Conservation (phyloP, 2,329 filamentous ascomycete species). For the Xylariaceae sp. region DNA sequence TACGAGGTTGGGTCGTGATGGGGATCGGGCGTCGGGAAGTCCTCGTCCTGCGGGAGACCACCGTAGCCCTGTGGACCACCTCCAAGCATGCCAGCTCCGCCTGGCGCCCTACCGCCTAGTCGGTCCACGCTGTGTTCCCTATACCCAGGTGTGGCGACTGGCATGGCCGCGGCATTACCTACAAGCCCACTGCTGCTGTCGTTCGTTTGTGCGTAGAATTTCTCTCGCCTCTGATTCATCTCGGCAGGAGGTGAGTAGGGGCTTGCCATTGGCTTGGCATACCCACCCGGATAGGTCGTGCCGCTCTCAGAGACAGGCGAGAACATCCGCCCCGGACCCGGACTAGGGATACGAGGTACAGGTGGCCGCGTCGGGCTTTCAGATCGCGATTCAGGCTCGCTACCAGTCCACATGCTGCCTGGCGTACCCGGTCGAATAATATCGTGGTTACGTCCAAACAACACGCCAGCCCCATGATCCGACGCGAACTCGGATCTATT, state of each 20-base stretch:
- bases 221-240: conserved; percentile 38
- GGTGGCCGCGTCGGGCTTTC: conserved; percentile 43
- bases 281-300: conserved; percentile 24
- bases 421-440: conserved; percentile 60
- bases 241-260: conserved; percentile 26
- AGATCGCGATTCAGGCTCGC: conserved; percentile 44
- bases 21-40: conserved; percentile 29
- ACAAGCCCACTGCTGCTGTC: conserved; percentile 52
- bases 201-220: conserved; percentile 49
- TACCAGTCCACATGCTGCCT: conserved; percentile 44
- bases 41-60: conserved; percentile 52
- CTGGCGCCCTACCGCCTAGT: conserved; percentile 20
- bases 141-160: conserved; percentile 35
- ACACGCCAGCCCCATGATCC: conserved; percentile 74
- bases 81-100: conserved; percentile 46
- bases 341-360: conserved; percentile 27
- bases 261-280: conserved; percentile 22
- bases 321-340: conserved; percentile 21
- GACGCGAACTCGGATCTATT: conserved; percentile 83
- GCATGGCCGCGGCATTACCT: conserved; percentile 48
- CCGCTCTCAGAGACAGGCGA: conserved; percentile 24
- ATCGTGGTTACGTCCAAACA: conserved; percentile 59
- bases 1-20: conserved; percentile 50
- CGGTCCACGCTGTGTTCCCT: conserved; percentile 33
- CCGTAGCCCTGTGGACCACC: conserved; percentile 59